These are phyloP conservation scores for Pichia heedii DNA, from an alignment of 805 yeast species.

Conservation along the genomic window DNA sequence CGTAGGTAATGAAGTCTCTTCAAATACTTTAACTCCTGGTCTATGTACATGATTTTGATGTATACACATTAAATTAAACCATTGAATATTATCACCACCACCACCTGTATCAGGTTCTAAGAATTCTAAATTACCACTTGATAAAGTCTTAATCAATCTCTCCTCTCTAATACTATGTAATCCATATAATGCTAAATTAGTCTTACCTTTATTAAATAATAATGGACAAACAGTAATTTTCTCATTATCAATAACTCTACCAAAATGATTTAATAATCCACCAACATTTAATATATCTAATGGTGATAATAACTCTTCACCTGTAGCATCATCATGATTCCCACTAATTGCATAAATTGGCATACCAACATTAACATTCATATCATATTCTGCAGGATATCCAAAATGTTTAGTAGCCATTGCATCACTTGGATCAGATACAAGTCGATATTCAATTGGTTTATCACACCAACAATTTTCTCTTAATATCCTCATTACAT, in stretches of 20 bases:
- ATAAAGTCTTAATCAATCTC: constrained; percentile 69
- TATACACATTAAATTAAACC: constrained; percentile 80
- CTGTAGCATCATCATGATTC: constrained; percentile 95
- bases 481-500: constrained; percentile 67
- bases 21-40: constrained; percentile 71
- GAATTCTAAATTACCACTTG: constrained; percentile 73
- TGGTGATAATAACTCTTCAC: constrained; percentile 73
- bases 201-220: constrained; percentile 70
- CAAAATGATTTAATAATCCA: constrained; percentile 86
- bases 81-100: constrained; percentile 44
- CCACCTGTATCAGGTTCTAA: constrained; percentile 45
- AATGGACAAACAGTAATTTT: constrained; percentile 67
- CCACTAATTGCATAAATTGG: constrained; percentile 93
- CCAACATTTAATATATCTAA: constrained; percentile 74
- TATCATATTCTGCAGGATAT: constrained; percentile 81
- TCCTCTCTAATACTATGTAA: constrained; percentile 86
- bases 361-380: constrained; percentile 76
- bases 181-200: constrained; percentile 82
- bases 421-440: constrained; percentile 66
- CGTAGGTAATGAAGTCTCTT: constrained; percentile 74
- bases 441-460: constrained; percentile 75
- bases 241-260: constrained; percentile 69
- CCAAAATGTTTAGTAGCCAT: constrained; percentile 53
- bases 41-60: constrained; percentile 89
- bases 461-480: constrained; percentile 71